Evolutionary conservation across 495 filamentous ascomycete species (phyloP), one percentile per base, ranked within the genome.

Genomic region (Chaetomium cochliodes): DNA sequence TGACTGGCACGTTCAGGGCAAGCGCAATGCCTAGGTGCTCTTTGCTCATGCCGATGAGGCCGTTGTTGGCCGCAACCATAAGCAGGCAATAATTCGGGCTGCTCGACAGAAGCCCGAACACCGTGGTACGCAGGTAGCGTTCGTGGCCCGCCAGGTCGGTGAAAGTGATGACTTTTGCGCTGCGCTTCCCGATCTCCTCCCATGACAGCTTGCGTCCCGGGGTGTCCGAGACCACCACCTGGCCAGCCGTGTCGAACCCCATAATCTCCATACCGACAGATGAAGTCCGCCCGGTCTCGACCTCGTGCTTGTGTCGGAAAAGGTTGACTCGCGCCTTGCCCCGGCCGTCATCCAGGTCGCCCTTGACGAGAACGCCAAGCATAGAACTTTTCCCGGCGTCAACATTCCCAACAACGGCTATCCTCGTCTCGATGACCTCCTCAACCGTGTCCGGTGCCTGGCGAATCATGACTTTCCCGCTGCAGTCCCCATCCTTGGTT

Each of bases 201-300:
- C 94, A 98, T 23, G 92, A 92, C 28, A 98, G 79, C 68, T 82
- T 83, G 46, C 79, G 77, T 4, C 94, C 96, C 11, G 92, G 89
- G 0, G 90, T 88, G 56, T 86, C 86, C 28, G 89, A 91, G 30
- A 87, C 83, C 54, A 98, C 84, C 46, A 96, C 88, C 30, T 97
- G 89, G 20, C 96, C 94, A 60, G 82, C 84, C 63, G 88, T 90
- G 74, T 98, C 93, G 69, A 97, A 98, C 13, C 94, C 94, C 91
- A 98, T 94, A 55, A 98, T 98, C 76, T 98, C 94, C 91, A 96
- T 90, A 28, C 94, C 94, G 4, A 98, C 94, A 2, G 96, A 98
- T 75, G 90, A 94, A 8, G 94, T 98, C 63, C 94, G 84, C 0
- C 94, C 94, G 55, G 90, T 93, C 73, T 98, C 94, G 54, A 98